A percentile compares a stretch with the other conserved stretches of the same genome.
These are phyloP conservation scores for Ceraceosorus guamensis DNA, from an alignment of 1,284 basidiomycete genomes.

Conservation along the genomic window DNA sequence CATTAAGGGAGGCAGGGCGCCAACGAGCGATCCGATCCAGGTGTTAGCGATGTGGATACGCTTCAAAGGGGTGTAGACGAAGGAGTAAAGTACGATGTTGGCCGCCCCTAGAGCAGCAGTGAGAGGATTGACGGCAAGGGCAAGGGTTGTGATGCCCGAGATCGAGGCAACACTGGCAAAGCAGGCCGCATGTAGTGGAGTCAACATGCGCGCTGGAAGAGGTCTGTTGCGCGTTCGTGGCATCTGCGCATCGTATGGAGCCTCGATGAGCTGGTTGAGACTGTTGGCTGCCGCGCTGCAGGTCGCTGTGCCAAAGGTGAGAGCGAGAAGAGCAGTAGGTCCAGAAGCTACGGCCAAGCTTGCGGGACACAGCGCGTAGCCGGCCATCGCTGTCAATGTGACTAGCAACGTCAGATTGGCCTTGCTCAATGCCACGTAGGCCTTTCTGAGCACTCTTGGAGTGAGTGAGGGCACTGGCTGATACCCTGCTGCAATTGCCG, in stretches of 20 bases:
- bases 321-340: conserved; percentile 60
- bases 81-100: conserved; percentile 85
- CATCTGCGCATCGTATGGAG: conserved; percentile 96
- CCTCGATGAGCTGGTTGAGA: conserved; percentile 88
- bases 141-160: conserved; percentile 70
- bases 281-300: conserved; percentile 91
- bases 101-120: conserved; percentile 74
- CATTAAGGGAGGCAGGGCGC: conserved; percentile 89
- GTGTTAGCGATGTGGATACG: conserved; percentile 82
- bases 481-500: conserved; percentile 14
- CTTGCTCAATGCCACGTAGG: conserved; percentile 79
- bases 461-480: conserved; percentile 23
- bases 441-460: conserved; percentile 13
- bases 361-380: conserved; percentile 72
- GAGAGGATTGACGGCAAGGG: conserved; percentile 77
- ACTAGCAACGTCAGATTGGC: conserved; percentile 78
- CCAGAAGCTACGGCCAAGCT: conserved; percentile 21
- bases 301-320: conserved; percentile 79
- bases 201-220: conserved; percentile 74
- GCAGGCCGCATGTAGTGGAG: conserved; percentile 71
- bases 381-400: conserved; percentile 82
- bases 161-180: conserved; percentile 72
- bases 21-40: conserved; percentile 89
- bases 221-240: conserved; percentile 79
- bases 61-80: conserved; percentile 88